phyloP scores from a whole-genome alignment of 2,329 filamentous ascomycete species.

The Botrytis tulipae region DNA sequence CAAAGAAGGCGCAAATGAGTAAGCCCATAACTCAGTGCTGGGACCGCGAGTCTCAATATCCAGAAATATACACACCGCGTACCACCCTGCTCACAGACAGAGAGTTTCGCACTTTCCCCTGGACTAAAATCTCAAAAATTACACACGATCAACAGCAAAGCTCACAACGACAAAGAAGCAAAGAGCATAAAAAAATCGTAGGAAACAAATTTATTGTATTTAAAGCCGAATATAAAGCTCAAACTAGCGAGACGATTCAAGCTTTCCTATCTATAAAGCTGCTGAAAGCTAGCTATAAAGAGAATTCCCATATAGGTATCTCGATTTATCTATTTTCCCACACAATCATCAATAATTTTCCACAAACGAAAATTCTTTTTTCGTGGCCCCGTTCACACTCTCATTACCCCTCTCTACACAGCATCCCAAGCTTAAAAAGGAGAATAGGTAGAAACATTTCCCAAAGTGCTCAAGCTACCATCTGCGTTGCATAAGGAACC shows the following conservation, averaged over 20 bases:
- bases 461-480: not conserved
- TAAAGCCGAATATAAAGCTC: not conserved
- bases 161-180: no score
- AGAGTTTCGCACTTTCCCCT: not conserved
- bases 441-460: slow-evolving; percentile 1
- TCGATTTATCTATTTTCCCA: not conserved
- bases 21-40: no score
- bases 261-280: not conserved
- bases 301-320: not conserved
- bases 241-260: not conserved
- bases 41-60: no score
- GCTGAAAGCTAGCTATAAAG: not conserved
- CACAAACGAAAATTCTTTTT: not conserved
- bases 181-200: no score
- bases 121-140: fast-evolving
- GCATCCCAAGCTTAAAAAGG: not conserved
- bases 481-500: slow-evolving; percentile 2
- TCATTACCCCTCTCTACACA: not conserved
- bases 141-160: no score
- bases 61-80: no score
- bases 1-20: no score
- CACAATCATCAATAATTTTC: not conserved
- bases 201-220: not conserved
- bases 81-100: no score
- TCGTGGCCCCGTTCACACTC: no score